Conservation (phyloP, 441 rosid genomes). For the Dalechampia spathulata region DNA sequence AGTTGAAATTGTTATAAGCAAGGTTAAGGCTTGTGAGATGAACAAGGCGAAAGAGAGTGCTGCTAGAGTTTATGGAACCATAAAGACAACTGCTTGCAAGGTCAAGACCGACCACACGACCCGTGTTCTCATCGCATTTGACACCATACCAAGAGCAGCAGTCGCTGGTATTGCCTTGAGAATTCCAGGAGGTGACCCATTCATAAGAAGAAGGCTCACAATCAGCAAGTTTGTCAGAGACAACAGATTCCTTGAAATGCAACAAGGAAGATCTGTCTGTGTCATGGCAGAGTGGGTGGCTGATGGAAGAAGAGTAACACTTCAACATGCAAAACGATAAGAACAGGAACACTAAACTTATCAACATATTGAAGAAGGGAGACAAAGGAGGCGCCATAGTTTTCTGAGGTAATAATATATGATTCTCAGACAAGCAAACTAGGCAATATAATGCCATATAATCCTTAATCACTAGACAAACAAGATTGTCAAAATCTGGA, state of each 20-base stretch:
- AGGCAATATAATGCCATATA: no score
- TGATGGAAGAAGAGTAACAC: no score
- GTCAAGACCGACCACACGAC: slow-evolving; percentile 22
- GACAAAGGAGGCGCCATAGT: no score
- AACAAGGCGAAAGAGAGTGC: slow-evolving; percentile 18
- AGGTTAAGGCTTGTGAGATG: slow-evolving; percentile 19
- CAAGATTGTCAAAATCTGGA: no score
- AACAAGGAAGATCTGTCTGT: slow-evolving; percentile 18
- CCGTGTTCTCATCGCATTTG: slow-evolving; percentile 12
- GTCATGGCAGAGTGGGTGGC: slow-evolving; percentile 8
- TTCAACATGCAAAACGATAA: no score
- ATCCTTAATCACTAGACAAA: no score
- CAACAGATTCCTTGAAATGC: slow-evolving; percentile 24
- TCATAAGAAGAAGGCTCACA: neutral
- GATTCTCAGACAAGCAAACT: no score
- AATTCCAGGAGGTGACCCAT: slow-evolving; percentile 7
- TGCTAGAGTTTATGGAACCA: slow-evolving; percentile 18
- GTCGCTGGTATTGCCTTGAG: neutral
- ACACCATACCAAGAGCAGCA: slow-evolving; percentile 33
- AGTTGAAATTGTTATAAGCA: slow-evolving; percentile 6
- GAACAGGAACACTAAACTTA: no score
- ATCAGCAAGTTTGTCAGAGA: neutral
- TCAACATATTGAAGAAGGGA: no score
- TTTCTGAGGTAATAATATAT: no score
- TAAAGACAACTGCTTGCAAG: slow-evolving; percentile 13